phyloP scores from a whole-genome alignment of 2,329 filamentous ascomycete genomes.

The Alternaria conjuncta region DNA sequence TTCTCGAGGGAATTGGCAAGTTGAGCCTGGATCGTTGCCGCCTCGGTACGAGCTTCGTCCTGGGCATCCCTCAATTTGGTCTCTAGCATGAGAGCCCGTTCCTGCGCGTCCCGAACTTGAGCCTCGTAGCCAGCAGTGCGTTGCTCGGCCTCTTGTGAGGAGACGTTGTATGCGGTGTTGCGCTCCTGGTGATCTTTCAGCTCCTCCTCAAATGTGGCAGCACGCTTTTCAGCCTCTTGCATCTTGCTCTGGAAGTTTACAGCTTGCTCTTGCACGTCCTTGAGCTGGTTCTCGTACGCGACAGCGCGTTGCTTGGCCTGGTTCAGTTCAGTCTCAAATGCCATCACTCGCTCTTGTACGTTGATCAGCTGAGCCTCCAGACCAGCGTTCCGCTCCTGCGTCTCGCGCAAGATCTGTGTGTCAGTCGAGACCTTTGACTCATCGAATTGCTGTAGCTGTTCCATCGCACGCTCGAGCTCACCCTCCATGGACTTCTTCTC shows the following conservation, averaged over 20 bases:
- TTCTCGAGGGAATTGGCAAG: conserved; percentile 42
- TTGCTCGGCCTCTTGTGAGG: conserved; percentile 28
- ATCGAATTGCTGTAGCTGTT: conserved; percentile 39
- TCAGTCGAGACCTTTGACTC: conserved; percentile 31
- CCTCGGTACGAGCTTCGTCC: conserved; percentile 45
- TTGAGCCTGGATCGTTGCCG: conserved; percentile 46
- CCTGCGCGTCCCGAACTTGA: conserved; percentile 38
- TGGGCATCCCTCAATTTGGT: conserved; percentile 36
- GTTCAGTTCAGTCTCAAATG: conserved; percentile 39
- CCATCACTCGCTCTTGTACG: conserved; percentile 41
- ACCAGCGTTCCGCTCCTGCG: conserved; percentile 40
- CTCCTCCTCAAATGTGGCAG: conserved; percentile 37
- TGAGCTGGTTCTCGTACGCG: conserved; percentile 43
- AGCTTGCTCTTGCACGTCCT: conserved; percentile 39
- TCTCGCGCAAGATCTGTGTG: conserved; percentile 30
- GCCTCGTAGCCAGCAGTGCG: conserved; percentile 41
- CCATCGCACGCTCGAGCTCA: conserved; percentile 46
- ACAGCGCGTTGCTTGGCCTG: conserved; percentile 34
- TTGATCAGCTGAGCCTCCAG: conserved; percentile 43
- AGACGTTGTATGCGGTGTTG: conserved; percentile 26
- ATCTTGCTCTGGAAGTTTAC: conserved; percentile 41
- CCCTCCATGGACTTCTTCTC: conserved; percentile 45
- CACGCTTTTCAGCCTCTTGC: conserved; percentile 33
- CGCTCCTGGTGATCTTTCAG: conserved; percentile 39
- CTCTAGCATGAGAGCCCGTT: conserved; percentile 44